Evolutionary conservation across 1,284 basidiomycete species (phyloP), one percentile per base, ranked within the genome.

Genomic region (Moesziomyces parantarcticus): DNA sequence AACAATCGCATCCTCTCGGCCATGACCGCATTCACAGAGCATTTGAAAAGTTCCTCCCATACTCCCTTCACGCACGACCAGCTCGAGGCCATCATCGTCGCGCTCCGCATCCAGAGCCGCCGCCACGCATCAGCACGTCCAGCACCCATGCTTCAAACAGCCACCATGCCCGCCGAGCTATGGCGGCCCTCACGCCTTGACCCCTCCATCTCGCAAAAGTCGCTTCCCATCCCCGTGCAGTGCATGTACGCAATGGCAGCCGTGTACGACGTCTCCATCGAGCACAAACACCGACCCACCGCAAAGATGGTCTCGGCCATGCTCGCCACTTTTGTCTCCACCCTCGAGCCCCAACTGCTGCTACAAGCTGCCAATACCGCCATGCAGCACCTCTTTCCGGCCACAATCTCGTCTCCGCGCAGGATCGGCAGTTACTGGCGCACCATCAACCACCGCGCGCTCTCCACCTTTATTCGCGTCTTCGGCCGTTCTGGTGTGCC

Each of bases 221-320:
- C 58, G 18, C 52, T 75, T 0, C 46, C 67, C 10, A 60, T 75
- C 39, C 58, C 60, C 4, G 23, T 45, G 8, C 72, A 75, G 44
- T 70, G 72, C 56, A 51, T 66, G 45, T 66, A 66, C 29, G 72
- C 72, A 39, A 70, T 75, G 43, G 46, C 67, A 7, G 51, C 54
- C 36, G 58, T 75, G 53, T 75, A 58, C 45, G 72, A 75, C 23
- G 50, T 45, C 14, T 59, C 56, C 25, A 20, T 67, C 26, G 40
- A 60, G 22, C 52, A 16, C 8, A 36, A 43, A 2, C 26, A 42
- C 6, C 29, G 20, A 10, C 62, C 62, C 11, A 62, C 66, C 20
- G 46, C 55, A 5, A 60, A 45, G 45, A 60, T 70, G 57, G 42
- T 61, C 20, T 63, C 72, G 14, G 50, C 67, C 41, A 56, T 66